Percentiles rank a stretch among this genome's conserved stretches.
phyloP scores from a whole-genome alignment of 75 land plant genomes.

The Cupressus sempervirens region DNA sequence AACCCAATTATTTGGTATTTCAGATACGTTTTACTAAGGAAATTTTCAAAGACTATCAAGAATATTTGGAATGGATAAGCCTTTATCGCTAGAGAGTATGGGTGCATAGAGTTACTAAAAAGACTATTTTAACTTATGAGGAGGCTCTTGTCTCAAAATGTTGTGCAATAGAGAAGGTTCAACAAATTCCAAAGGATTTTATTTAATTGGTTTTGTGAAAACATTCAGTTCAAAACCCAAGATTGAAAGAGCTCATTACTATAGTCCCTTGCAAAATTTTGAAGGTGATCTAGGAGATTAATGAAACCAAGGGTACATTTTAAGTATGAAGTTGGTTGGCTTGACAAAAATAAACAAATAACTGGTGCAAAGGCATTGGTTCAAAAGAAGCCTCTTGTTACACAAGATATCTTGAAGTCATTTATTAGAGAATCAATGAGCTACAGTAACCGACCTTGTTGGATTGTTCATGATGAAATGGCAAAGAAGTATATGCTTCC shows the following conservation, averaged over 20 bases:
- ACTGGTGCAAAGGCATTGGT: constrained; percentile 44
- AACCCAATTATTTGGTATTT: constrained; percentile 63
- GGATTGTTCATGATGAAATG: constrained; percentile 72
- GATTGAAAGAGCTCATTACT: too few relatives aligned
- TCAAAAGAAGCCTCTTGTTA: constrained; percentile 68
- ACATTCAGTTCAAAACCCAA: too few relatives aligned
- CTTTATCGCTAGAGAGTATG: constrained; percentile 71
- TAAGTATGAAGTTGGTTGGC: too few relatives aligned
- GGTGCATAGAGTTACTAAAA: constrained; percentile 84
- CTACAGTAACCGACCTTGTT: constrained; percentile 68
- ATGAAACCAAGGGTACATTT: too few relatives aligned
- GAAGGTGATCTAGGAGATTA: too few relatives aligned
- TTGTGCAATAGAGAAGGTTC: too few relatives aligned
- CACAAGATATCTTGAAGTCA: constrained; percentile 56
- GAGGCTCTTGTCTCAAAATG: too few relatives aligned
- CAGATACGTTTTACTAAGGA: constrained; percentile 94
- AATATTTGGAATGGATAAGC: constrained; percentile 70
- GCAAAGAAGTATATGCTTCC: constrained; percentile 59
- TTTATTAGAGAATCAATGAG: constrained; percentile 78
- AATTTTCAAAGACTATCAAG: constrained; percentile 71
- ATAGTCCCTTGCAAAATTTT: too few relatives aligned
- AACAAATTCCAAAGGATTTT: too few relatives aligned
- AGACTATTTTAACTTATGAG: constrained; percentile 73
- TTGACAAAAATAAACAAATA: too few relatives aligned
- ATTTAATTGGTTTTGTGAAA: too few relatives aligned